Conservation (phyloP, 2,329 filamentous ascomycete species). For the Claviceps digitariae region DNA sequence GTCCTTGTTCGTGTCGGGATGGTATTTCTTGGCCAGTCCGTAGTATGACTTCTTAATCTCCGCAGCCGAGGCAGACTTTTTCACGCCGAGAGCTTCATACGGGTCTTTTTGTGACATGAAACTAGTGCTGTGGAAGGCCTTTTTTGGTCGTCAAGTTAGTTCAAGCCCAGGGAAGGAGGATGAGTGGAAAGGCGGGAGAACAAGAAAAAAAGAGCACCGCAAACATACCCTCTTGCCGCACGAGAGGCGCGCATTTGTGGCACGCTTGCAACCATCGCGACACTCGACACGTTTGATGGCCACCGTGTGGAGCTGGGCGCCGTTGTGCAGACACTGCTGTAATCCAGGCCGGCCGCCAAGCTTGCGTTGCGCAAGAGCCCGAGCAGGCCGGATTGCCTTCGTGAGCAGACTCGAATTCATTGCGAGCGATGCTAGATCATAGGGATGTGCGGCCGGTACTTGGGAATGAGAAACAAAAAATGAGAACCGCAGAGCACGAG, state of each 20-base stretch:
- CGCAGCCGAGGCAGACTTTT: conserved; percentile 61
- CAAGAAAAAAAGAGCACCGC: background rate
- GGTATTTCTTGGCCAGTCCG: conserved; percentile 90
- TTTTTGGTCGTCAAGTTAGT: conserved; percentile 1
- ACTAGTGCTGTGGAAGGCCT: conserved; percentile 50
- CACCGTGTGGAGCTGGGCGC: conserved; percentile 21
- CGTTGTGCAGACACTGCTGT: conserved; percentile 25
- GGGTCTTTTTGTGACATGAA: conserved; percentile 55
- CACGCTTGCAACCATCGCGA: conserved; percentile 10
- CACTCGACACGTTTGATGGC: conserved; percentile 10
- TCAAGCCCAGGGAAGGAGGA: background rate
- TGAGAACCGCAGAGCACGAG: background rate
- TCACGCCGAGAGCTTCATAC: conserved; percentile 75
- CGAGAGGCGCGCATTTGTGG: conserved; percentile 8
- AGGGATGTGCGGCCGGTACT: conserved; percentile 4
- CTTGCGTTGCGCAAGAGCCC: conserved; percentile 30
- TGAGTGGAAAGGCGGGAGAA: background rate
- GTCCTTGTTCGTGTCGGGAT: conserved; percentile 97
- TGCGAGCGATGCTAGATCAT: conserved; percentile 18
- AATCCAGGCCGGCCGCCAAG: conserved; percentile 26
- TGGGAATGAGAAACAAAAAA: background rate
- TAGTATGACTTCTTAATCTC: conserved; percentile 99
- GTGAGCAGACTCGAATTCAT: conserved; percentile 36
- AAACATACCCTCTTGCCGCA: conserved; percentile 17
- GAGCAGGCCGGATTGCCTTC: conserved; percentile 32